Base-by-base conservation (phyloP, 371 early-diverging fungal genomes). In the Mucor mucedo region DNA sequence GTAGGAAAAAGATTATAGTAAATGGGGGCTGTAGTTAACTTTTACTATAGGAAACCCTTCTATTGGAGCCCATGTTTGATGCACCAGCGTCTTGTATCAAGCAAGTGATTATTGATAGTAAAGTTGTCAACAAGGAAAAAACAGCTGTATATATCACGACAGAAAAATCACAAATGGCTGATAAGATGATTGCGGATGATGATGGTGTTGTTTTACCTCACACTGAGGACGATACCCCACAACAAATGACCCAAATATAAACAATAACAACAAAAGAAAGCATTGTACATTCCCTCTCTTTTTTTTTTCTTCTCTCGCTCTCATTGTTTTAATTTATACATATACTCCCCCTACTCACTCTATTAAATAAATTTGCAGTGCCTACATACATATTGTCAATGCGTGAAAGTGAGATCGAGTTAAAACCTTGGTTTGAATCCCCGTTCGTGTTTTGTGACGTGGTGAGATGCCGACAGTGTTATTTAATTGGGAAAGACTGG, bases 41-140 rank as follows among this genome's bases (percentile, higher is more conserved):
- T 40, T 41, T 42, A 2, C 50, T 9, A 38, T 69, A 85, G 84
- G 93, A 93, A 81, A 86, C 84, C 40, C 38, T 91, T 21, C 69
- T 93, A 55, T 70, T 92, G 60, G 91, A 90, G 50, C 89, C 91
- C 5, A 93, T 93, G 93, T 93, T 84, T 63, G 92, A 93, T 52
- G 84, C 90, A 13, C 93, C 93, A 14, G 89, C 85, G 10, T 84
- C 91, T 5, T 82, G 84, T n/a, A 85, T 90, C 49, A 77, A 79
- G 40, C 84, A 90, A 49, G 86, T 91, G 29, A 84, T 93, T 4
- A 83, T 93, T 62, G 87, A 89, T 56, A 81, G 86, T 53, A 85
- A 87, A 30, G 89, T 87, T 0, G 72, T 68, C 10, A 58, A 65
- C 10, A 66, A 56, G 16, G 52, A 65, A 30, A 71, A 71, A 33